Percentiles rank a stretch among this genome's conserved stretches.
These are phyloP conservation scores for Blepharisma japonicum DNA, from an alignment of 73 alveolate genomes.

Conservation along the genomic window DNA sequence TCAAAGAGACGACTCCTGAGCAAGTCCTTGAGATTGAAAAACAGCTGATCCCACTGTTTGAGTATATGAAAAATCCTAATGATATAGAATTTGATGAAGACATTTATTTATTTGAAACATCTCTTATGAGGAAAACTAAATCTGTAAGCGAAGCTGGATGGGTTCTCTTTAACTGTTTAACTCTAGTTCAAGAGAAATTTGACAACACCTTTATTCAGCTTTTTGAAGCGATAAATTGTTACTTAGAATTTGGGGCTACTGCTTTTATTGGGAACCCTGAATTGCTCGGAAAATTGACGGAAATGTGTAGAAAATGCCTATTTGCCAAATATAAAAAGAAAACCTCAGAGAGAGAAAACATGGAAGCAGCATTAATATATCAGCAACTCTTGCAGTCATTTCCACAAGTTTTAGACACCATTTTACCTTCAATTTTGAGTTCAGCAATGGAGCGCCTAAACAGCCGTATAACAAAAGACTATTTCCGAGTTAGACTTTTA, in stretches of 20 bases:
- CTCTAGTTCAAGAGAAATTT: conserved; percentile 8
- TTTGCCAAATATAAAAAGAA: conserved; percentile 25
- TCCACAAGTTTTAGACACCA: too few relatives aligned
- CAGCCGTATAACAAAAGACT: not conserved
- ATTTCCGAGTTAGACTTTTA: conserved; percentile 1
- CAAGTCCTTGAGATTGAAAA: conserved; percentile 7
- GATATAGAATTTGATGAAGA: conserved; percentile 33
- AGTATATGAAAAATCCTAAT: conserved; percentile 19
- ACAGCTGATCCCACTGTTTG: not conserved
- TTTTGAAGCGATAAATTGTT: conserved; percentile 9
- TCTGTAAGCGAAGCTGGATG: conserved; percentile 16
- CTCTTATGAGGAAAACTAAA: conserved; percentile 29
- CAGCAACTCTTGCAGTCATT: not conserved
- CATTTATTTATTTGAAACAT: not conserved
- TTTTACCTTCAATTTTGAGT: too few relatives aligned
- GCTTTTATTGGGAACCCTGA: not conserved
- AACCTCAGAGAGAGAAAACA: not conserved
- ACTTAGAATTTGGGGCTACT: conserved; percentile 2
- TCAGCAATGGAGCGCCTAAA: too few relatives aligned
- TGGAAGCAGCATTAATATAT: conserved; percentile 20
- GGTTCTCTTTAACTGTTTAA: not conserved
- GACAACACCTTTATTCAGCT: conserved; percentile 24
- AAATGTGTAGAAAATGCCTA: conserved; percentile 25
- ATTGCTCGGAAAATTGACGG: not conserved
- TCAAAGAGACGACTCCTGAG: not conserved